These are phyloP conservation scores for Umbilicus rupestris DNA, from an alignment of 164 flowering plant species.

Conservation along the genomic window DNA sequence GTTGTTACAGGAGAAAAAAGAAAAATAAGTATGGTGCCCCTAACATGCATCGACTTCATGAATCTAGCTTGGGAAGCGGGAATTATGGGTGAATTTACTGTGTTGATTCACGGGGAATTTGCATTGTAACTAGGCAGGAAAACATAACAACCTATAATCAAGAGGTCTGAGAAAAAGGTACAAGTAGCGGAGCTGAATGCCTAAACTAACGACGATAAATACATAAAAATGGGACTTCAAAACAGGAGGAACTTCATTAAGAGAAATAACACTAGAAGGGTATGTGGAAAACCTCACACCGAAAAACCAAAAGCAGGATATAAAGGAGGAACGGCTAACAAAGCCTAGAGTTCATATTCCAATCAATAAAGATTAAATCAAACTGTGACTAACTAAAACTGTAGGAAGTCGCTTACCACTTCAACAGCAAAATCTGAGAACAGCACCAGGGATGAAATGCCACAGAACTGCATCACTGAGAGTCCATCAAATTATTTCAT, in stretches of 20 bases:
- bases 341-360: not conserved
- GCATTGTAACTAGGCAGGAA: not conserved
- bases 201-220: not conserved
- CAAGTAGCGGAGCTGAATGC: not conserved
- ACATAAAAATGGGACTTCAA: not conserved
- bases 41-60: not conserved
- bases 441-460: not conserved
- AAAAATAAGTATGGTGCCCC: too few species aligned
- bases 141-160: not conserved
- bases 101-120: not conserved
- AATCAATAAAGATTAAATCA: not conserved
- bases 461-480: not conserved
- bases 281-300: not conserved
- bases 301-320: not conserved
- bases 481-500: not conserved
- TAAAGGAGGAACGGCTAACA: not conserved
- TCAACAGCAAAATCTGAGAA: not conserved
- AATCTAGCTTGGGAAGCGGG: not conserved
- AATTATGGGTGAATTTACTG: not conserved
- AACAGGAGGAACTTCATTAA: slow-evolving; percentile 1
- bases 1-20: not conserved
- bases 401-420: not conserved
- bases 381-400: not conserved
- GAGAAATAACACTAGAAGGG: not conserved
- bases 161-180: not conserved